Base-by-base conservation (phyloP, 805 yeast species). In the Pichia paraexigua region DNA sequence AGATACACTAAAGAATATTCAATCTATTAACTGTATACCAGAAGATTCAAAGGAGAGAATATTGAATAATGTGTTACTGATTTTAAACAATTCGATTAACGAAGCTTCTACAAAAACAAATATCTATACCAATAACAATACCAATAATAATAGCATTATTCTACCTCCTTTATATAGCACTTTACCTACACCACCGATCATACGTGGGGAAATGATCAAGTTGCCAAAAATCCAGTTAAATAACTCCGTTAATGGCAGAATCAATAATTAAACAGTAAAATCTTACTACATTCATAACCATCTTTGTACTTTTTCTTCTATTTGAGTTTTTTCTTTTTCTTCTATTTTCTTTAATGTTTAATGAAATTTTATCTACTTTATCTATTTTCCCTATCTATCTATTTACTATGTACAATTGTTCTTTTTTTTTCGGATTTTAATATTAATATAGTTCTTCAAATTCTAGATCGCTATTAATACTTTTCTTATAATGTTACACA, bases 31-130 rank as follows among this genome's bases (percentile, higher is more conserved):
- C 9, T 42, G 24, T 5, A 49, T 49, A 0, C 28, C 52, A 1
- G 40, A 45, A 13, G 48, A 35, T 32, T 45, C 49, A 1, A 49
- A 49, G 32, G 49, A 45, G n/a, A 30, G 41, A 39, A 49, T 49
- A 5, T 45, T 44, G 15, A 49, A 41, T 32, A 45, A 45, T 21
- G 52, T 49, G 3, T 35, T 49, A 12, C 24, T 37, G 12, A 41
- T 49, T 1, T 21, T 49, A 6, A 41, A 49, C 21, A 42, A 22
- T 27, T 45, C 49, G 20, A 41, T 49, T 9, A 35, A 35, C 17
- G 39, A 35, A 35, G 39, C 39, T 7, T 17, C 39, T 10, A 17
- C 20, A n/a, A 35, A n/a, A 2, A 22, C 8, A 6, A 37, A 37
- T 18, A n/a, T 7, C 17, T n/a, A 37, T 37, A n/a, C 21, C 22